phyloP scores from a whole-genome alignment of 1,284 basidiomycete genomes.

The Termitomyces sp. region DNA sequence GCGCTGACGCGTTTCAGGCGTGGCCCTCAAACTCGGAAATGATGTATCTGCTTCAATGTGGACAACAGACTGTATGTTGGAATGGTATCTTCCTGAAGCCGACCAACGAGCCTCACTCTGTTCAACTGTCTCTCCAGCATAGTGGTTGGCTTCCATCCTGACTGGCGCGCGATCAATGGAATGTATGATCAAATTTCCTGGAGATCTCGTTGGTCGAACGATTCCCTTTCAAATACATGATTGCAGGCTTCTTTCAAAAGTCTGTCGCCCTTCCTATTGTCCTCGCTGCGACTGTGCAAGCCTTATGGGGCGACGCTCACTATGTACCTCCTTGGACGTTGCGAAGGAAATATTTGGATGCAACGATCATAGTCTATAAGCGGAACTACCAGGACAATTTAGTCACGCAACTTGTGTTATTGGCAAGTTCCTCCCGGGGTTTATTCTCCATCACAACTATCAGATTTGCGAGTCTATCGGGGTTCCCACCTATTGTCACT shows the following conservation, averaged over 20 bases:
- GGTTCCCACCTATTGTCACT: slow-evolving; percentile 30
- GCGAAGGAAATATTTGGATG: too few relatives aligned
- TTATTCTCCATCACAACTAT: slow-evolving; percentile 30
- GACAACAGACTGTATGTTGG: background rate
- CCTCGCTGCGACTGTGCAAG: slow-evolving; percentile 27
- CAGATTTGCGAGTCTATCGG: slow-evolving; percentile 48
- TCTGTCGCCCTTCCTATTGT: slow-evolving; percentile 31
- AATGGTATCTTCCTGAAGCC: background rate
- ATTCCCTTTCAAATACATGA: slow-evolving; percentile 21
- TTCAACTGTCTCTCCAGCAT: background rate
- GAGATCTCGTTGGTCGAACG: background rate
- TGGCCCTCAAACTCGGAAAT: background rate
- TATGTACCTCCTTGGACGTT: too few relatives aligned
- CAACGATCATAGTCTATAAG: too few relatives aligned
- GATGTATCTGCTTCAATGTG: background rate
- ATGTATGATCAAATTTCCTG: background rate
- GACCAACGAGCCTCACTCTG: background rate
- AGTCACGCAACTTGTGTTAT: too few relatives aligned
- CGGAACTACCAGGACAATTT: too few relatives aligned
- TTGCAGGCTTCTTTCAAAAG: slow-evolving; percentile 32
- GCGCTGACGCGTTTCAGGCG: background rate
- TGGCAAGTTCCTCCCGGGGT: too few relatives aligned
- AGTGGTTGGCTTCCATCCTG: background rate
- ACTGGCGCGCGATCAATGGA: background rate
- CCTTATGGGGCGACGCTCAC: slow-evolving; percentile 13